Conservation (phyloP, 176 grass and related monocot genomes). For the Oryza nivara region DNA sequence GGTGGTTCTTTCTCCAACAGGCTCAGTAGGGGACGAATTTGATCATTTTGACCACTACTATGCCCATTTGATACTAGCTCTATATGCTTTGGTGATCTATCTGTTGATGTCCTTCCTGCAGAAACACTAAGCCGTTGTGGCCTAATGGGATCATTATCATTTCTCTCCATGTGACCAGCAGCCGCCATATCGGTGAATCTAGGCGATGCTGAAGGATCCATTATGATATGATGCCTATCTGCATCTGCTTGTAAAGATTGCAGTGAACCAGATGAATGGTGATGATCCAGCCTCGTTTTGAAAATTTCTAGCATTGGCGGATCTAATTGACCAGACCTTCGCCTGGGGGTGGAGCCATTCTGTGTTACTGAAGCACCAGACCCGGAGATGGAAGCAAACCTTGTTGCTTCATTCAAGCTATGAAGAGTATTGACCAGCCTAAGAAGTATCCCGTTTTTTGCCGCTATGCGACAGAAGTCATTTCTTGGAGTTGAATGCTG, state of each 20-base stretch:
- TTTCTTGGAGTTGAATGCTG: constrained; percentile 87
- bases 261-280: constrained; percentile 60
- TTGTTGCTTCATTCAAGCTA: constrained; percentile 97
- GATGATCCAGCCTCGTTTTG: constrained; percentile 59
- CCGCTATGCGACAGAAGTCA: constrained; percentile 94
- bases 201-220: constrained; percentile 65
- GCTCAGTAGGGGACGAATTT: constrained; percentile 88
- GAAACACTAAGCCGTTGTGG: constrained; percentile 64
- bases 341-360: constrained; percentile 76
- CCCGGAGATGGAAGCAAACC: constrained; percentile 72
- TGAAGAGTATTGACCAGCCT: constrained; percentile 92
- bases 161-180: constrained; percentile 60
- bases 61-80: constrained; percentile 77
- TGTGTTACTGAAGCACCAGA: constrained; percentile 72
- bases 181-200: constrained; percentile 58
- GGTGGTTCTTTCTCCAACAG: constrained; percentile 95
- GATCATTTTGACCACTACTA: constrained; percentile 62
- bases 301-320: constrained; percentile 51
- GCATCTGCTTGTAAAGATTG: constrained; percentile 65
- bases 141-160: constrained; percentile 58
- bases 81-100: constrained; percentile 80
- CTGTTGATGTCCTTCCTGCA: constrained; percentile 78
- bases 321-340: constrained; percentile 77
- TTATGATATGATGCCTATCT: constrained; percentile 55
- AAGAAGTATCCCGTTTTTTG: constrained; percentile 88